Evolutionary conservation across 441 rosid genomes (phyloP).

Genomic region (Erysimum pusillum): DNA sequence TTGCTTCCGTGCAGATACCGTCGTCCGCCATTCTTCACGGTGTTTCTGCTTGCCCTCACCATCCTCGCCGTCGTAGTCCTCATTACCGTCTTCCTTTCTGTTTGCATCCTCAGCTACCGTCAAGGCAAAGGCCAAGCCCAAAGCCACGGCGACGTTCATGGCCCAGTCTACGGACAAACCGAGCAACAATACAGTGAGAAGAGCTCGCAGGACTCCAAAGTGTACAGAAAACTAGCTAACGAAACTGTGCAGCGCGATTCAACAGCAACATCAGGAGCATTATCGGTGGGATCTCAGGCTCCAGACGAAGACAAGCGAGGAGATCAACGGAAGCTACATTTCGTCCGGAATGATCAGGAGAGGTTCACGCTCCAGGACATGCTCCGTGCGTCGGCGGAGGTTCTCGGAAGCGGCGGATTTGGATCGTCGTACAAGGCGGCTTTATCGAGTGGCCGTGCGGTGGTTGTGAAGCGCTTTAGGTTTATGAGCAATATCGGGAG

Average conservation of each 20-base stretch:
- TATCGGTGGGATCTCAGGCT: conserved; percentile 39
- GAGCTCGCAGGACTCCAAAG: conserved; percentile 38
- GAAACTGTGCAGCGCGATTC: conserved; percentile 32
- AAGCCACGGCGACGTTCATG: not conserved
- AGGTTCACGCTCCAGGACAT: conserved; percentile 76
- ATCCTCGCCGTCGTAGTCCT: conserved; percentile 45
- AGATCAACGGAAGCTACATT: conserved; percentile 57
- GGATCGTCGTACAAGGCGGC: conserved; percentile 87
- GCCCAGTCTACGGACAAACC: conserved; percentile 28
- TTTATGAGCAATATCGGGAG: conserved; percentile 67
- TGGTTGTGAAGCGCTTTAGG: conserved; percentile 86
- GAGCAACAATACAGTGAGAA: conserved; percentile 41
- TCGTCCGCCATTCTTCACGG: conserved; percentile 37
- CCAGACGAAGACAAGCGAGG: conserved; percentile 37
- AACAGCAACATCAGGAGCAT: conserved; percentile 4
- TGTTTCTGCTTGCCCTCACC: conserved; percentile 43
- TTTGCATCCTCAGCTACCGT: conserved; percentile 41
- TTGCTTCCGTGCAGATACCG: conserved; percentile 55
- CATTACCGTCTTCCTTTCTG: conserved; percentile 35
- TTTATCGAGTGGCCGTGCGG: conserved; percentile 56
- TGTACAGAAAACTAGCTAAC: conserved; percentile 42
- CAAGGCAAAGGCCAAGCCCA: not conserved
- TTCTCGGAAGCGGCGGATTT: conserved; percentile 73
- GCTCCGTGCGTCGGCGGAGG: conserved; percentile 83
- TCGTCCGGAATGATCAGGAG: conserved; percentile 63